These are phyloP conservation scores for Elsinoe australis DNA, from an alignment of 2,329 filamentous ascomycete genomes.

Conservation along the genomic window DNA sequence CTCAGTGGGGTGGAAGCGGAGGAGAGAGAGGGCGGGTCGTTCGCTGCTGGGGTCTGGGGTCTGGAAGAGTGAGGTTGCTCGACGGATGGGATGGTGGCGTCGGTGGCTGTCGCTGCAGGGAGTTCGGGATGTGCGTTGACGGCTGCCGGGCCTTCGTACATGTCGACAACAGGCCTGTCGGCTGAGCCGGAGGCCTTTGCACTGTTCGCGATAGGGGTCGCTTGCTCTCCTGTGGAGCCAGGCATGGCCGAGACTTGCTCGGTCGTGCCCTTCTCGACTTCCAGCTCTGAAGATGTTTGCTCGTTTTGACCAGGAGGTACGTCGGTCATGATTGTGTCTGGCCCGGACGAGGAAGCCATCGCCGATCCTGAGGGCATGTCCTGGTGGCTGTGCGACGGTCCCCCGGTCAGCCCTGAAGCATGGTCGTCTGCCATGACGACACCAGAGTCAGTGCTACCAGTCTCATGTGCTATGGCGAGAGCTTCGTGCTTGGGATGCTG, in stretches of 20 bases:
- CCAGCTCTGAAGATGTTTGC: no score
- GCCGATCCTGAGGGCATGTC: no score
- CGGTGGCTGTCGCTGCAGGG: not conserved
- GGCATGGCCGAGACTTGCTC: no score
- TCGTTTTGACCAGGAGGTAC: not conserved
- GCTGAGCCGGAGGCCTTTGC: no score
- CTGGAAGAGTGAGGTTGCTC: not conserved
- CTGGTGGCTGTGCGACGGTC: no score
- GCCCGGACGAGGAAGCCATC: no score
- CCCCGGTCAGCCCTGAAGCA: no score
- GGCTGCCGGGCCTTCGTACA: not conserved
- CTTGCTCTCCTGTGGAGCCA: no score
- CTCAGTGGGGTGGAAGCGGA: constrained; percentile 16
- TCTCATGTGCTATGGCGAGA: not conserved
- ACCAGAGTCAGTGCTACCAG: constrained; percentile 13
- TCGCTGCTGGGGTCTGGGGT: constrained; percentile 2
- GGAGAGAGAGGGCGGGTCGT: constrained; percentile 16
- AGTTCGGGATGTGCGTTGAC: not conserved
- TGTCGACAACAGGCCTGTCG: not conserved
- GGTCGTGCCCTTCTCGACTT: no score
- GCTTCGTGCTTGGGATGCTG: not conserved
- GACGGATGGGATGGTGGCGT: not conserved
- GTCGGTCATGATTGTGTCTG: not conserved
- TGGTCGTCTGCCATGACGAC: no score
- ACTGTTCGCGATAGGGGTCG: no score